Evolutionary conservation across 768 basidiomycete genomes (phyloP).

Genomic region (Termitomyces sp.): DNA sequence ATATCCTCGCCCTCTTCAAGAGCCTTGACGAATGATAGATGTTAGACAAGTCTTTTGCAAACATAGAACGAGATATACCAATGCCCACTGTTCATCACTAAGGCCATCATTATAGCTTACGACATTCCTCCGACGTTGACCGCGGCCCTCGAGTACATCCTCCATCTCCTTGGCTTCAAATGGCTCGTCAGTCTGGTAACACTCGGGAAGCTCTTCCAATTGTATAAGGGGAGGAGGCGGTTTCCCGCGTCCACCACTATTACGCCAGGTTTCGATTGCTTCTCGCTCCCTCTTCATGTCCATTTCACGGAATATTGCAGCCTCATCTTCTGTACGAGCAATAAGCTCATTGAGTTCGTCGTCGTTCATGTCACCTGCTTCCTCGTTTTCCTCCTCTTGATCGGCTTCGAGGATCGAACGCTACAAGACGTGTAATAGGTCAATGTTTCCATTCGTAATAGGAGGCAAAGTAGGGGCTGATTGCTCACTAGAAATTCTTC

Average conservation of each 20-base stretch:
- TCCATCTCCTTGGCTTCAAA: conserved; percentile 63
- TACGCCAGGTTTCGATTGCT: conserved; percentile 58
- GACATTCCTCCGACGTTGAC: conserved; percentile 74
- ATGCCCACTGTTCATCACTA: conserved; percentile 89
- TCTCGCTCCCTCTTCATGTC: conserved; percentile 77
- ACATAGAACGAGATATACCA: conserved; percentile 39
- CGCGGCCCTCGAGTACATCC: conserved; percentile 70
- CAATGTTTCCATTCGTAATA: not conserved
- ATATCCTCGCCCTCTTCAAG: conserved; percentile 80
- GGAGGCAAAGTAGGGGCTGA: not conserved
- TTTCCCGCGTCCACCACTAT: conserved; percentile 69
- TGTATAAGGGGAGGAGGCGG: conserved; percentile 75
- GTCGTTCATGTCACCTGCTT: conserved; percentile 88
- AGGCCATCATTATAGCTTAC: conserved; percentile 94
- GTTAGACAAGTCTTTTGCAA: not conserved
- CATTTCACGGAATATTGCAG: conserved; percentile 70
- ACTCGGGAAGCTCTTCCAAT: conserved; percentile 86
- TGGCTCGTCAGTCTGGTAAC: conserved; percentile 82
- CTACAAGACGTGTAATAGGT: conserved; percentile 30
- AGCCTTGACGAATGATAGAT: conserved; percentile 34
- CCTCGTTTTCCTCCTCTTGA: conserved; percentile 86
- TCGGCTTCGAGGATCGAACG: conserved; percentile 88
- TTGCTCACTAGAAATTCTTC: conserved; percentile 85
- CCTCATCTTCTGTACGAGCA: conserved; percentile 79
- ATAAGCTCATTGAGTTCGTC: conserved; percentile 94